Base-by-base conservation (phyloP, 306 rosid genomes). In the Corylus avellana region DNA sequence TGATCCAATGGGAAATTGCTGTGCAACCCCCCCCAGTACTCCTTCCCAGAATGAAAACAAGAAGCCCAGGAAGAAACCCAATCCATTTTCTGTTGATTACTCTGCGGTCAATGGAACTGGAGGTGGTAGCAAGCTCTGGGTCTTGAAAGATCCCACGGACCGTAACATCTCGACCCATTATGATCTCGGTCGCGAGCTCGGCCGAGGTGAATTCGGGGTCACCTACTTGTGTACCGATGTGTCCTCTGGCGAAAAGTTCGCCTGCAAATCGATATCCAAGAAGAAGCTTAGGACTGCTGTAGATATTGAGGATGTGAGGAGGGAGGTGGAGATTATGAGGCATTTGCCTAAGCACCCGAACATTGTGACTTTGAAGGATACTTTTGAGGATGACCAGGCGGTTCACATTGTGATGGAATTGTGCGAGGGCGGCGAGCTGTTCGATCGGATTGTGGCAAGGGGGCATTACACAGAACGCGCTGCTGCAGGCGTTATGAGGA, bases 381-480 rank as follows among this genome's bases (percentile, higher is more conserved):
- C 87, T 7, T 89, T 58, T n/a, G 92, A 89, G 77, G 92, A 89
- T 66, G 87, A 86, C 1, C 75, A 80, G 37, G 92, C 88, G 1
- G 90, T 89, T 72, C 90, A 89, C 64, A 89, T 89, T 59, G 90
- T 89, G 61, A 86, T 89, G 92, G 90, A 89, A 46, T 72, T 86
- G 72, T 89, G 92, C 11, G 92, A 86, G 68, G 92, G 92, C 2
- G 92, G 92, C 1, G 92, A 89, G 72, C 48, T 89, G 63, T 89
- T 89, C 3, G 92, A 89, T 69, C 86, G 92, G 49, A 89, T 89
- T 80, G 92, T 89, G n/a, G 82, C 92, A 1, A 80, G 92, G 75
- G 92, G 92, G 50, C 92, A 89, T 78, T 89, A 86, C 85, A 86
- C 92, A 0, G 92, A 89, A 73, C 81, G 92, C 16, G 92, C 92